phyloP scores from a whole-genome alignment of 164 flowering plant species.

The Saururus chinensis region DNA sequence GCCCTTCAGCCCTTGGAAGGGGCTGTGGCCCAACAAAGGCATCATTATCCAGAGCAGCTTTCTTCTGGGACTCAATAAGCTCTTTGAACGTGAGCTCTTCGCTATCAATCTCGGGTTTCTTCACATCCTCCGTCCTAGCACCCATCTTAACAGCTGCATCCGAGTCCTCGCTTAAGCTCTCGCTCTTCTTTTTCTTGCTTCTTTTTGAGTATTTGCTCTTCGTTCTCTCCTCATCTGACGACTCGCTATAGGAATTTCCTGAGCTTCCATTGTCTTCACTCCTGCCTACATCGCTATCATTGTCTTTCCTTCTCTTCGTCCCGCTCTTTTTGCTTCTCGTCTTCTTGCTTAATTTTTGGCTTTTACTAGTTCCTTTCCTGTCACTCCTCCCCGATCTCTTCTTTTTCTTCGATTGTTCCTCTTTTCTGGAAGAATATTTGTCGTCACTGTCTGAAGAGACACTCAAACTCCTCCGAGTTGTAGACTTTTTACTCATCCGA shows the following conservation, averaged over 20 bases:
- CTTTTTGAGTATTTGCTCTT: conserved; percentile 6
- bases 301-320: not conserved
- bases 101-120: conserved; percentile 22
- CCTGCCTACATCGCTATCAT: not conserved
- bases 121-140: not conserved
- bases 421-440: not conserved
- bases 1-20: conserved; percentile 89
- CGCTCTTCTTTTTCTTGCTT: conserved; percentile 24
- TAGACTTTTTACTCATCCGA: conserved; percentile 26
- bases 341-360: conserved; percentile 5
- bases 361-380: too few species aligned
- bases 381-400: conserved; percentile 9
- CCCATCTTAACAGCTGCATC: not conserved
- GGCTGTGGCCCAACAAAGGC: conserved; percentile 81
- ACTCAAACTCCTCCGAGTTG: conserved; percentile 25
- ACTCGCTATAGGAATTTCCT: too few species aligned
- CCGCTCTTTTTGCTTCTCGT: conserved; percentile 17
- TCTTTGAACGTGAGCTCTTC: conserved; percentile 57
- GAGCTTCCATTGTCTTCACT: too few species aligned
- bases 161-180: conserved; percentile 5
- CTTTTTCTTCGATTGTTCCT: conserved; percentile 3
- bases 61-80: conserved; percentile 67
- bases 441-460: conserved; percentile 12
- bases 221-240: not conserved
- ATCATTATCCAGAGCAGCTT: conserved; percentile 52